Evolutionary conservation across 2,329 filamentous ascomycete genomes (phyloP), one percentile per base, ranked within the genome.

Genomic region (Taxawa tesnikishii): DNA sequence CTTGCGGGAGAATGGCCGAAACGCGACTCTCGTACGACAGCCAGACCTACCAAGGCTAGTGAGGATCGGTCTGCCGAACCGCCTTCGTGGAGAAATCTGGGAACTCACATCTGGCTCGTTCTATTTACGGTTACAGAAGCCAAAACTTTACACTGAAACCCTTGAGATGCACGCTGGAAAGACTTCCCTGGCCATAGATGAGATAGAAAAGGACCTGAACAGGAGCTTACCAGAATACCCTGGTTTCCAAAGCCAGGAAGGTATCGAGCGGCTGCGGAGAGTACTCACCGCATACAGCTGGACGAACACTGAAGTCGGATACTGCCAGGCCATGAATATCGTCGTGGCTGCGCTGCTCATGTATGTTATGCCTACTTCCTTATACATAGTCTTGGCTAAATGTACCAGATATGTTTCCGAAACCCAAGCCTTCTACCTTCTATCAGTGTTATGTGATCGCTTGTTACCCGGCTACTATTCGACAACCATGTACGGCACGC

Each of bases 301-400:
- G 90, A 83, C 79, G 29, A 90, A 98, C 48, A 73, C 83, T 32
- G 85, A 94, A 43, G 87, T 98, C 34, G 90, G 90, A 43, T 98
- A 98, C 58, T 98, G 90, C 56, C 90, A 98, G 59, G 90, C 90
- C 40, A 98, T 98, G 90, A 98, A 98, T 56, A 98, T 98, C 45
- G 90, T 98, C 19, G 88, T 94, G 33, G 90, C 90, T 12, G 90
- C 90, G n/a, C 64, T 98, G 36, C 70, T 98, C 46, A 98, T 98
- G 66, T 77, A 62, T 43, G 68, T 60, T 31, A 42, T 24, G 29
- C 41, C 43, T 37, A 26, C 29, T 23, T 24, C 11, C 15, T 14
- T 15, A 14, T 11, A 17, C 18, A 14, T 13, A 31, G 11, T 10
- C 7, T 10, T 32, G 32, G 48, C 50, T 58, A 43, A 59, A 44